Evolutionary conservation across 495 filamentous ascomycete genomes (phyloP).

Genomic region (Aspergillus indologenus): DNA sequence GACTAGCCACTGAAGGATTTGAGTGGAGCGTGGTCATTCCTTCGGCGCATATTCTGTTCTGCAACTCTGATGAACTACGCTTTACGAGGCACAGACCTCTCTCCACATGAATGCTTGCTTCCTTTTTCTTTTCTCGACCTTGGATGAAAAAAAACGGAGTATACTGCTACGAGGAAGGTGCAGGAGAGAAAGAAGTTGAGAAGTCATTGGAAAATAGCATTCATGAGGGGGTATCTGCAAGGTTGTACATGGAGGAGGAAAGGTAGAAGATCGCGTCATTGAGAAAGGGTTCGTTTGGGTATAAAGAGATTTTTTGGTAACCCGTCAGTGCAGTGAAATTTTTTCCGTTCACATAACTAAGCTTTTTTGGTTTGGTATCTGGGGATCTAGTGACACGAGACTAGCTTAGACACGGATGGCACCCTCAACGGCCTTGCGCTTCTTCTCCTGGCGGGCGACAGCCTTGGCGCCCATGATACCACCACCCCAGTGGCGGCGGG

Average conservation of each 20-base stretch:
- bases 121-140: background rate
- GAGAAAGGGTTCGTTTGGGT: background rate
- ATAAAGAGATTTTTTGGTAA: constrained; percentile 14
- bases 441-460: constrained; percentile 87
- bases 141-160: background rate
- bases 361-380: background rate
- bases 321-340: constrained; percentile 10
- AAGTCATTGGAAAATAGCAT: constrained; percentile 34
- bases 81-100: constrained; percentile 11
- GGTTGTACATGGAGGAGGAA: constrained; percentile 38
- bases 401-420: constrained; percentile 89
- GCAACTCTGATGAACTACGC: background rate
- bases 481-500: constrained; percentile 95
- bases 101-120: constrained; percentile 27
- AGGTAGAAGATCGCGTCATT: constrained; percentile 20
- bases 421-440: constrained; percentile 86
- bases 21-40: too few relatives aligned
- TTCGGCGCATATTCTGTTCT: too few relatives aligned
- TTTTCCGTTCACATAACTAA: background rate
- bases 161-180: background rate
- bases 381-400: constrained; percentile 1
- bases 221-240: constrained; percentile 47
- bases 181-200: background rate
- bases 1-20: too few relatives aligned
- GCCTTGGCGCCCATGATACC: constrained; percentile 99